A percentile compares a stretch with the other conserved stretches of the same genome.
These are phyloP conservation scores for Dryas integrifolia DNA, from an alignment of 331 rosid species.

Conservation along the genomic window DNA sequence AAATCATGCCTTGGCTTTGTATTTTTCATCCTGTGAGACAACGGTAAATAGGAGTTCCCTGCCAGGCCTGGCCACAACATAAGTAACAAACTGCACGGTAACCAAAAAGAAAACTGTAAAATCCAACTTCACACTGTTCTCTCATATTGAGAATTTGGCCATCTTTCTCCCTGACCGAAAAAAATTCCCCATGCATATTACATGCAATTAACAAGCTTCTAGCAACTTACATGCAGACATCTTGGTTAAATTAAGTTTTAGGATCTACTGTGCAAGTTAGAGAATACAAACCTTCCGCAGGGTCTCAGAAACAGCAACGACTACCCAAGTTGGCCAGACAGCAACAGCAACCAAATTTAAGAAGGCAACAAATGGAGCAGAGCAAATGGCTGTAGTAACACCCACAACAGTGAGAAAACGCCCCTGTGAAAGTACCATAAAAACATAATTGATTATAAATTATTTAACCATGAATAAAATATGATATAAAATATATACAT, in stretches of 20 bases:
- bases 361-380: slow-evolving; percentile 77
- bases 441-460: neutral
- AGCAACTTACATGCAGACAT: neutral
- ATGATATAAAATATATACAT: neutral
- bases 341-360: slow-evolving; percentile 69
- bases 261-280: slow-evolving; percentile 1
- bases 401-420: slow-evolving; percentile 91
- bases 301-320: slow-evolving; percentile 73
- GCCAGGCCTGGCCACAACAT: slow-evolving; percentile 92
- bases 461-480: neutral
- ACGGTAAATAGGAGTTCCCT: slow-evolving; percentile 91
- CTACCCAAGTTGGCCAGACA: slow-evolving; percentile 89
- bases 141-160: slow-evolving; percentile 1
- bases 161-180: slow-evolving; percentile 10
- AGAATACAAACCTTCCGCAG: slow-evolving; percentile 64
- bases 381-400: slow-evolving; percentile 78
- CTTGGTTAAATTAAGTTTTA: neutral
- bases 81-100: slow-evolving; percentile 69
- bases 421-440: slow-evolving; percentile 51
- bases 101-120: slow-evolving; percentile 15
- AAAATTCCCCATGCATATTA: neutral
- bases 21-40: slow-evolving; percentile 93
- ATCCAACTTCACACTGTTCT: neutral
- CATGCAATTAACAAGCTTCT: neutral
- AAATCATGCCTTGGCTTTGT: slow-evolving; percentile 78